phyloP scores from a whole-genome alignment of 1,139 yeast genomes.

The Eremothecium coryli region DNA sequence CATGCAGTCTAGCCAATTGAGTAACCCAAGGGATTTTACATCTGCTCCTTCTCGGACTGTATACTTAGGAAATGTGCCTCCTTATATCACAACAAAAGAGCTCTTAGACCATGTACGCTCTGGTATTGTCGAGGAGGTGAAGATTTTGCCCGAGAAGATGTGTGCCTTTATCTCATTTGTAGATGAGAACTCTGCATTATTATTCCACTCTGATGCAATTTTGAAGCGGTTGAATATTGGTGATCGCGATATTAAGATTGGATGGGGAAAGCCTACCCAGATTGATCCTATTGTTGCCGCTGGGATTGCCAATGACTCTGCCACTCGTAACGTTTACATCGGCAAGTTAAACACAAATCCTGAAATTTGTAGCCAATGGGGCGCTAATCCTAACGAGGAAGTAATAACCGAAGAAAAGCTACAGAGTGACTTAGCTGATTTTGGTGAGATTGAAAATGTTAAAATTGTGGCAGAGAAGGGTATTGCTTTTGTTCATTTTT shows the following conservation, averaged over 20 bases:
- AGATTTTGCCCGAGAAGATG: conserved; percentile 43
- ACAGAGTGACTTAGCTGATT: conserved; percentile 54
- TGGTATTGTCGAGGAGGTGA: conserved; percentile 74
- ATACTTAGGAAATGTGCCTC: conserved; percentile 80
- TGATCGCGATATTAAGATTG: conserved; percentile 50
- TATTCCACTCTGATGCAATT: conserved; percentile 52
- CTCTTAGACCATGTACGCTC: conserved; percentile 82
- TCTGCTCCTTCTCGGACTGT: conserved; percentile 76
- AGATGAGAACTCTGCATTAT: conserved; percentile 42
- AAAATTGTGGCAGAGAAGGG: conserved; percentile 67
- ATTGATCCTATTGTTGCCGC: conserved; percentile 60
- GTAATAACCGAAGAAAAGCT: conserved; percentile 54
- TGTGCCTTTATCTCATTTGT: conserved; percentile 49
- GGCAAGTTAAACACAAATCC: conserved; percentile 44
- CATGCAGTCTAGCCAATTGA: conserved; percentile 14
- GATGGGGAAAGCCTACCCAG: conserved; percentile 71
- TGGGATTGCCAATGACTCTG: conserved; percentile 77
- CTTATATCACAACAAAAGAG: conserved; percentile 72
- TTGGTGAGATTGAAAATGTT: conserved; percentile 76
- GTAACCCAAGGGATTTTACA: conserved; percentile 27
- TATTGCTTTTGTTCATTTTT: conserved; percentile 80
- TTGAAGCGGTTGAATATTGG: conserved; percentile 41
- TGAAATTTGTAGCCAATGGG: conserved; percentile 12
- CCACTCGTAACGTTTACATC: conserved; percentile 82
- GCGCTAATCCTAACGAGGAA: conserved; percentile 12